Evolutionary conservation across 495 filamentous ascomycete genomes (phyloP).

Genomic region (Aspergillus coremiiformis): DNA sequence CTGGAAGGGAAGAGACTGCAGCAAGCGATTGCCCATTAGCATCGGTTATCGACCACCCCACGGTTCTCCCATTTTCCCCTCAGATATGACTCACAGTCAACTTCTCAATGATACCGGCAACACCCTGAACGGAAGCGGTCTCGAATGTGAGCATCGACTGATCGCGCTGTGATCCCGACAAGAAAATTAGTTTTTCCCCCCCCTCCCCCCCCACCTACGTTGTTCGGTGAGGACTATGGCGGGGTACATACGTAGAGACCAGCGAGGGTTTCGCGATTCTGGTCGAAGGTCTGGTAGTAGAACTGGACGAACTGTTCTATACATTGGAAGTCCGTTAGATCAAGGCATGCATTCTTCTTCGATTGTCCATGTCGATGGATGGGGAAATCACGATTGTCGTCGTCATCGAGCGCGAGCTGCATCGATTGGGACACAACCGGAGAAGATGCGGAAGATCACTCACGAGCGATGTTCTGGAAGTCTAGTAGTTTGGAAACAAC

Average conservation of each 20-base stretch:
- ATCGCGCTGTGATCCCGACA: slow-evolving; percentile 50
- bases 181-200: neutral
- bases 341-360: neutral
- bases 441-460: slow-evolving; percentile 19
- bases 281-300: slow-evolving; percentile 86
- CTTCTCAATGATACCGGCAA: slow-evolving; percentile 62
- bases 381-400: neutral
- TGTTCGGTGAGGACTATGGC: too few species aligned
- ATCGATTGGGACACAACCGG: neutral
- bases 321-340: slow-evolving; percentile 12
- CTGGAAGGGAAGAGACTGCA: slow-evolving; percentile 68
- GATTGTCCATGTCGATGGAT: neutral
- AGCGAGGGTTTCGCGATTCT: slow-evolving; percentile 50
- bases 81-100: slow-evolving; percentile 49
- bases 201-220: too few species aligned
- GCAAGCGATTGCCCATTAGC: neutral
- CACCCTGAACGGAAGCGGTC: slow-evolving; percentile 51
- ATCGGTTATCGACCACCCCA: neutral
- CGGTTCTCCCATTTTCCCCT: too few species aligned
- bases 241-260: slow-evolving; percentile 76
- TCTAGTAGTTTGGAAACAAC: slow-evolving; percentile 24
- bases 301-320: slow-evolving; percentile 75
- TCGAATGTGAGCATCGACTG: slow-evolving; percentile 94
- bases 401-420: neutral
- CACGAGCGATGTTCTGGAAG: slow-evolving; percentile 50